Conservation (phyloP, 768 basidiomycete genomes). For the Porpolomopsis calyptriformis region DNA sequence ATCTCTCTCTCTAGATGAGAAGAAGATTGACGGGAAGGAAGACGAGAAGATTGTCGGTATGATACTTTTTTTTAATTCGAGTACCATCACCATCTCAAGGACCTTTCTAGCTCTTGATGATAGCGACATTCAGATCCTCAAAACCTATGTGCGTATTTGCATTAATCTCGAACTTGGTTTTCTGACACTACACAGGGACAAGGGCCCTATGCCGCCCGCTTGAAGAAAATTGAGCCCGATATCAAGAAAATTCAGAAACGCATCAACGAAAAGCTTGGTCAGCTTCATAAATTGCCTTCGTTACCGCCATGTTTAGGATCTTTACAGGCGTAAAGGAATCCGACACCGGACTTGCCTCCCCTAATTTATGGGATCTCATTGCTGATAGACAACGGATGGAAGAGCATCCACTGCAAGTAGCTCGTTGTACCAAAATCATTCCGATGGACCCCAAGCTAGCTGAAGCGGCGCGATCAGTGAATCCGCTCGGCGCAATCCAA, state of each 20-base stretch:
- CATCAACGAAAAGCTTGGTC: constrained; percentile 94
- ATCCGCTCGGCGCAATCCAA: constrained; percentile 65
- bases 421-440: constrained; percentile 98
- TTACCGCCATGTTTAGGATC: background rate
- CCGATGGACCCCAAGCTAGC: constrained; percentile 67
- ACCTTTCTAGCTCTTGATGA: constrained; percentile 72
- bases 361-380: constrained; percentile 94
- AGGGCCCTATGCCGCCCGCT: constrained; percentile 86
- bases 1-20: constrained; percentile 47
- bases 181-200: constrained; percentile 56
- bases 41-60: constrained; percentile 88
- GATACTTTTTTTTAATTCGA: constrained; percentile 17
- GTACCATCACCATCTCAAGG: constrained; percentile 1
- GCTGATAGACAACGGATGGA: constrained; percentile 89
- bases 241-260: constrained; percentile 95
- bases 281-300: constrained; percentile 10
- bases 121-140: constrained; percentile 96
- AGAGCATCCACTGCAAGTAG: constrained; percentile 93
- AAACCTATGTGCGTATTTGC: constrained; percentile 71
- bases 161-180: background rate
- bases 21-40: constrained; percentile 76
- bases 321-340: constrained; percentile 85
- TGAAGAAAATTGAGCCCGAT: constrained; percentile 85
- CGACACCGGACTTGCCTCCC: constrained; percentile 92
- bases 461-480: constrained; percentile 67